Evolutionary conservation across 2,329 filamentous ascomycete genomes (phyloP).

Genomic region (Monilinia vaccinii-corymbosi): DNA sequence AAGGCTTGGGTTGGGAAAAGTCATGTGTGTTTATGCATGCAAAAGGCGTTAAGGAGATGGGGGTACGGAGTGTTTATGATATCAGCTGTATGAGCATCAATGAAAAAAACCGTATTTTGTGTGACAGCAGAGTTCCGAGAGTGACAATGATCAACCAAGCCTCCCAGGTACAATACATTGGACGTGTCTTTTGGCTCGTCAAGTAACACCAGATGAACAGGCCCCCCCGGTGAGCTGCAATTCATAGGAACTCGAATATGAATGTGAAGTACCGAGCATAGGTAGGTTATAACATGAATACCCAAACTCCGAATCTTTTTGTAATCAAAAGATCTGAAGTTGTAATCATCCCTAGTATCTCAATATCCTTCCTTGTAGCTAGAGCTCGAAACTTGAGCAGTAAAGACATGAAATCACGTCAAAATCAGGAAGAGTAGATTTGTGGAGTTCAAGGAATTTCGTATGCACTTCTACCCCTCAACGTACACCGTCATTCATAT

Average conservation of each 20-base stretch:
- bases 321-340: background rate
- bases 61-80: constrained; percentile 13
- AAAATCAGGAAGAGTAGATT: background rate
- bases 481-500: constrained; percentile 21
- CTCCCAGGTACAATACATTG: background rate
- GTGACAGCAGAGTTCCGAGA: background rate
- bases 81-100: constrained; percentile 1
- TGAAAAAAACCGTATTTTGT: background rate
- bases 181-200: background rate
- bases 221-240: background rate
- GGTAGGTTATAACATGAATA: background rate
- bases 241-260: background rate
- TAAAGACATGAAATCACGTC: background rate
- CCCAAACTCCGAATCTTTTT: background rate
- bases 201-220: background rate
- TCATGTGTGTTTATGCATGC: constrained; percentile 16
- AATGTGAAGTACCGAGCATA: background rate
- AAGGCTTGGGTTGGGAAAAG: background rate
- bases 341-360: background rate
- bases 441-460: constrained; percentile 12
- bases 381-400: background rate
- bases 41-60: constrained; percentile 21
- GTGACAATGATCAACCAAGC: background rate
- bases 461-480: constrained; percentile 21
- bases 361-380: background rate